phyloP scores from a whole-genome alignment of 495 filamentous ascomycete genomes.

The Chaetomium fimeti region DNA sequence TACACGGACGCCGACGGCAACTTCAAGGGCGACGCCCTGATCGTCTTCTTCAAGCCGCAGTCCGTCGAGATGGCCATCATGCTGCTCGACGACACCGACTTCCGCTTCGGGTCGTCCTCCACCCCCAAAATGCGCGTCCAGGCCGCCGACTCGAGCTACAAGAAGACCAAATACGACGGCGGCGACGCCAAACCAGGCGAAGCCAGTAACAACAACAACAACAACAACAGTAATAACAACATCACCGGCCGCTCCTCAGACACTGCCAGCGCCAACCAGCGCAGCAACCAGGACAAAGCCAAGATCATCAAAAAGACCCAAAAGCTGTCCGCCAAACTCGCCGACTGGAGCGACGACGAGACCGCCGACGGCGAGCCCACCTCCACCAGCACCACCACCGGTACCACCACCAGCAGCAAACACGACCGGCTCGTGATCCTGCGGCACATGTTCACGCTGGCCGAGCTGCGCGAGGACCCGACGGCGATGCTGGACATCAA shows the following conservation, averaged over 20 bases:
- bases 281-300: slow-evolving; percentile 19
- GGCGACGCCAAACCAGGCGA: slow-evolving; percentile 40
- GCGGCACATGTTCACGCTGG: slow-evolving; percentile 90
- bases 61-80: slow-evolving; percentile 85
- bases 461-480: slow-evolving; percentile 82
- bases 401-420: slow-evolving; percentile 38
- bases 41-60: slow-evolving; percentile 93
- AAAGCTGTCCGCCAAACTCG: slow-evolving; percentile 82
- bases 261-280: not conserved
- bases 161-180: slow-evolving; percentile 56
- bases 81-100: slow-evolving; percentile 86
- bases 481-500: slow-evolving; percentile 85
- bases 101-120: slow-evolving; percentile 57
- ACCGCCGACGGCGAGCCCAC: slow-evolving; percentile 16
- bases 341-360: slow-evolving; percentile 94
- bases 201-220: slow-evolving; percentile 38
- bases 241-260: not conserved
- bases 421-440: slow-evolving; percentile 82
- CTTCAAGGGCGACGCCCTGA: slow-evolving; percentile 89
- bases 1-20: slow-evolving; percentile 77
- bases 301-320: slow-evolving; percentile 89
- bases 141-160: slow-evolving; percentile 84
- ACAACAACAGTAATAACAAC: too few species aligned
- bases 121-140: slow-evolving; percentile 73
- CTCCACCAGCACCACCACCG: slow-evolving; percentile 33